Evolutionary conservation across 1,284 basidiomycete species (phyloP), one percentile per base, ranked within the genome.

Genomic region (Coriolopsis trogii): DNA sequence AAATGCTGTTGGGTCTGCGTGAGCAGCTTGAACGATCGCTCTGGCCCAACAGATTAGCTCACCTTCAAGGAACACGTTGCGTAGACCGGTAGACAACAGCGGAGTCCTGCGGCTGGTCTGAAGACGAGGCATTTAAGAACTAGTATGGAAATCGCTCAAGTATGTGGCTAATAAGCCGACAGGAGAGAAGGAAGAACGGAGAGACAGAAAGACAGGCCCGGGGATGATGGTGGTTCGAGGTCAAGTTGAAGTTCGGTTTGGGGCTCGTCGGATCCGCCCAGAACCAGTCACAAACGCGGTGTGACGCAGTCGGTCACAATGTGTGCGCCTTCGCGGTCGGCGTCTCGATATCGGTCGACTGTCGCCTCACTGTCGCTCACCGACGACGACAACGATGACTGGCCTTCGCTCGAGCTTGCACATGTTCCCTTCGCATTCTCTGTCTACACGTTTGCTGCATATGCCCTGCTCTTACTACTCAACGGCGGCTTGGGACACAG

Each of bases 51-150:
- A 23, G 3, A 6, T 7, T 1, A 4, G 12, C 23, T 37, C 25
- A 53, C 55, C 53, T 44, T 59, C 51, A 1, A 59, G 44, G 26
- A 59, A 59, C 10, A 13, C 30, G 30, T 25, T 43, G 12, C 57
- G 53, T 15, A 51, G 8, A 9, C 41, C 29, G 1, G 53, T 59
- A n/a, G 45, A 44, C 26, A 59, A 41, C 21, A 59, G 53, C 2
- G 57, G 48, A 3, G 31, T 29, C 18, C 57, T 50, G 7, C 43
- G 47, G 4, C 49, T 23, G 23, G 29, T 4, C 26, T 55, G 57
- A 20, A 59, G 57, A 34, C 57, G 57, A 40, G 57, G 57, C 57
- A 59, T 59, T 24, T 6, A 7, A 12, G 15, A 33, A 20, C 12
- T 33, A 10, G 33, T 18, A n/a, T n/a, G 34, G 26, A 38, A 28